phyloP scores from a whole-genome alignment of 306 rosid species.

The Trifolium subterraneum region DNA sequence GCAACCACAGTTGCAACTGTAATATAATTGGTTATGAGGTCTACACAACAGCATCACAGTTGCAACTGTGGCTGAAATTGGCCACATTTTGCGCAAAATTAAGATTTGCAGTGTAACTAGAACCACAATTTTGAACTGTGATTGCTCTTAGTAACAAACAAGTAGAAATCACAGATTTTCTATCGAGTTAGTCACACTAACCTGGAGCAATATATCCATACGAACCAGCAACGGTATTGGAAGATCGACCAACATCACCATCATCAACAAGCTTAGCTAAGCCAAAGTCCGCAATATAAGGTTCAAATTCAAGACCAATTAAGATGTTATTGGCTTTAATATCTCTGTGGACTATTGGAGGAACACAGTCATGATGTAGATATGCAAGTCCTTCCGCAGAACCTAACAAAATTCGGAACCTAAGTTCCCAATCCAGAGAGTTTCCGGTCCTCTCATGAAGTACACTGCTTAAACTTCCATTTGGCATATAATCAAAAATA shows the following conservation, averaged over 20 bases:
- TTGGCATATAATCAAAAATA: constrained; percentile 92
- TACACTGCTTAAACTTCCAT: constrained; percentile 82
- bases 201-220: constrained; percentile 99
- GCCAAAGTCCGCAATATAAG: constrained; percentile 96
- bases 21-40: no score
- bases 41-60: no score
- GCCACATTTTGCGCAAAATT: no score
- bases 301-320: constrained; percentile 91
- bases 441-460: constrained; percentile 85
- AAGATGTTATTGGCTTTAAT: constrained; percentile 97
- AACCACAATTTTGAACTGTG: no score
- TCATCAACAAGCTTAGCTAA: constrained; percentile 93
- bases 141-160: no score
- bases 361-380: constrained; percentile 95
- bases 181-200: constrained; percentile 35
- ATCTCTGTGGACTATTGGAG: constrained; percentile 96
- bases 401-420: constrained; percentile 84
- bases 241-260: constrained; percentile 74
- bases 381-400: constrained; percentile 94
- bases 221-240: constrained; percentile 96
- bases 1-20: no score
- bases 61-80: no score
- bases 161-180: no score
- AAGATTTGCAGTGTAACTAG: no score
- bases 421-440: constrained; percentile 88